A percentile compares a stretch with the other conserved stretches of the same genome.
Evolutionary conservation across 208 protist genomes (phyloP).

Genomic region (Acanthamoeba rhysodes): DNA sequence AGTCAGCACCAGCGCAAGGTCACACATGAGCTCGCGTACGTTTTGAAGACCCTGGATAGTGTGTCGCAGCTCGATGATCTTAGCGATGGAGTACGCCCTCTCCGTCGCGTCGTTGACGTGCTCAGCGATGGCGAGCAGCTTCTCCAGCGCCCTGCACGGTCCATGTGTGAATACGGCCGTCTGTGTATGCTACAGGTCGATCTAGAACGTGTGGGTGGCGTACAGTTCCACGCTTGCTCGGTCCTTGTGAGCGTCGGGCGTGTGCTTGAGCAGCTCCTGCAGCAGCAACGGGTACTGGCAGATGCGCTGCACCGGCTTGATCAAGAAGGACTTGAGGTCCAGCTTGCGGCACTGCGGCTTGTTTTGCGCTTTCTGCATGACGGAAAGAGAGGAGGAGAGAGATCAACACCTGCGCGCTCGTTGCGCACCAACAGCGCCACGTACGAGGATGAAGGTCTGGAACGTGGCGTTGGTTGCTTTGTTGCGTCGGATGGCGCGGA

Average conservation of each 20-base stretch:
- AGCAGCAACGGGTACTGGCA: slow-evolving; percentile 62
- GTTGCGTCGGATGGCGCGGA: slow-evolving; percentile 37
- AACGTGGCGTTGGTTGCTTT: slow-evolving; percentile 31
- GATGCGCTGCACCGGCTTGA: slow-evolving; percentile 45
- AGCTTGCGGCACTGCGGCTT: slow-evolving; percentile 40
- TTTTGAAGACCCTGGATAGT: slow-evolving; percentile 29
- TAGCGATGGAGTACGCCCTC: slow-evolving; percentile 32
- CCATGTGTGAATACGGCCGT: too few relatives aligned
- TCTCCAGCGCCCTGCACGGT: slow-evolving; percentile 6
- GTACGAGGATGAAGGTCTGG: slow-evolving; percentile 39
- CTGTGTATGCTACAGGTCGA: too few relatives aligned
- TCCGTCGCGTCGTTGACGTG: slow-evolving; percentile 43
- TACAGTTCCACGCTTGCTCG: slow-evolving; percentile 15
- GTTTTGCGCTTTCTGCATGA: slow-evolving; percentile 4
- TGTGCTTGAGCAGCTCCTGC: slow-evolving; percentile 53
- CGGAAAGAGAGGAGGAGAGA: not conserved
- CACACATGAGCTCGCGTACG: not conserved
- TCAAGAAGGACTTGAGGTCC: slow-evolving; percentile 53
- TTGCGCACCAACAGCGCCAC: not conserved
- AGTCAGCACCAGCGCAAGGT: not conserved
- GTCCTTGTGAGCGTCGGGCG: slow-evolving; percentile 33
- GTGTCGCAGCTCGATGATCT: slow-evolving; percentile 29
- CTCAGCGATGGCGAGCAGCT: slow-evolving; percentile 8
- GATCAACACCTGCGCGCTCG: not conserved
- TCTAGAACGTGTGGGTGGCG: not conserved